Evolutionary conservation across 169 alveolate species (phyloP), one percentile per base, ranked within the genome.

Genomic region (Plasmodium yoelii): DNA sequence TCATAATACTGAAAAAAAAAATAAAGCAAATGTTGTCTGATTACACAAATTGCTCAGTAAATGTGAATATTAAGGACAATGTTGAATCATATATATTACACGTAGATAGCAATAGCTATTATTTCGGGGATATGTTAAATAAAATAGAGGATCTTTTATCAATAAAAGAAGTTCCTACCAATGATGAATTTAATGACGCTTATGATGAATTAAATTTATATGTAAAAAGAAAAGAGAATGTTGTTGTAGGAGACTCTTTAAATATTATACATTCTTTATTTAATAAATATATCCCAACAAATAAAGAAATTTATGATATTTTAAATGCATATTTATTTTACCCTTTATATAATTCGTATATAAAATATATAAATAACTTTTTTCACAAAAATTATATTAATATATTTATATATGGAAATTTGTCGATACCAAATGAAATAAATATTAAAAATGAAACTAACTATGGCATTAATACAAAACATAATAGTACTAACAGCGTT

Each of bases 321-420:
- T 53, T 82, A 47, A 82, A 70, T 70, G 68, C 90, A 49, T 67
- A 53, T 53, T 82, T 67, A 10, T 82, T 55, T 82, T 82, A 82
- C 19, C 90, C 90, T 22, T 67, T 82, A 26, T 82, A 82, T 82
- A 68, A 64, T 56, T 71, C 68, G 19, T 82, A 82, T 26, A 67
- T 34, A 69, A 65, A 34, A 55, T 82, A 82, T 82, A 19, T 82
- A 49, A 26, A 51, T 65, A 61, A 26, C 12, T 67, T 67, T 34
- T 65, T 82, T 82, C 84, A 53, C 28, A 82, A 73, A 82, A 82
- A 82, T 67, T 82, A 82, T 82, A 51, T 67, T 56, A 68, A 34
- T 82, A 57, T 82, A 34, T 82, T 82, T 57, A 82, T 82, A 82
- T 82, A 82, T 42, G 90, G 90, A 55, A 67, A 82, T 65, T 13